These are phyloP conservation scores for Delonix regia DNA, from an alignment of 306 rosid genomes.

Conservation along the genomic window DNA sequence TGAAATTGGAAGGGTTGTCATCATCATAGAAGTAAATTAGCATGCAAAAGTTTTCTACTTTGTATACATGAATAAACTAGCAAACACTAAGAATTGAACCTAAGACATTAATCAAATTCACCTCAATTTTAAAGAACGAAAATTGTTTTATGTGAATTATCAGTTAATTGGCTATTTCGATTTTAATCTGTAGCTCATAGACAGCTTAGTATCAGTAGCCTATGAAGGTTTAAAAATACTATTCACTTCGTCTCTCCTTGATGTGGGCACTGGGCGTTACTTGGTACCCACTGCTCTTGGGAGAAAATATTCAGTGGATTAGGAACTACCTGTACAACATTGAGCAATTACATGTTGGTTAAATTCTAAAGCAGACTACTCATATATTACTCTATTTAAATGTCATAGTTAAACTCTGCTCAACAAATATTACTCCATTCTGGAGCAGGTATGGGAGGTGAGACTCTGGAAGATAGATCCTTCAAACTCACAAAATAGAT, in stretches of 20 bases:
- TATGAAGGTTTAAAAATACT: not conserved
- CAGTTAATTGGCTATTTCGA: not conserved
- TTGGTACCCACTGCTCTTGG: not conserved
- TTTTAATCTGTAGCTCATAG: not conserved
- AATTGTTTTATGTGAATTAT: not conserved
- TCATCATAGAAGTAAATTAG: not conserved
- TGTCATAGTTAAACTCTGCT: constrained; percentile 3
- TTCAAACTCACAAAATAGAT: constrained; percentile 50
- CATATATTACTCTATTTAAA: not conserved
- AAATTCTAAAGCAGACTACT: not conserved
- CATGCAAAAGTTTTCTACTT: not conserved
- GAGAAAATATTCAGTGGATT: not conserved
- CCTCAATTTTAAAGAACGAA: not conserved
- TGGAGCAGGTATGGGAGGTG: constrained; percentile 82
- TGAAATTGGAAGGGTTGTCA: too few relatives aligned
- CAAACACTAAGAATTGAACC: not conserved
- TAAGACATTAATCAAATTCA: not conserved
- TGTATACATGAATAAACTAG: too few relatives aligned
- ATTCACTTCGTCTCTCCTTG: not conserved
- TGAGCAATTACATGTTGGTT: not conserved
- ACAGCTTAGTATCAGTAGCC: not conserved
- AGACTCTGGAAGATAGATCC: constrained; percentile 67
- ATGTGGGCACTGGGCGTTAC: not conserved
- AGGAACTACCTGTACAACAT: not conserved
- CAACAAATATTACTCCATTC: not conserved